phyloP scores from a whole-genome alignment of 441 rosid genomes.

The Viola pubescens region DNA sequence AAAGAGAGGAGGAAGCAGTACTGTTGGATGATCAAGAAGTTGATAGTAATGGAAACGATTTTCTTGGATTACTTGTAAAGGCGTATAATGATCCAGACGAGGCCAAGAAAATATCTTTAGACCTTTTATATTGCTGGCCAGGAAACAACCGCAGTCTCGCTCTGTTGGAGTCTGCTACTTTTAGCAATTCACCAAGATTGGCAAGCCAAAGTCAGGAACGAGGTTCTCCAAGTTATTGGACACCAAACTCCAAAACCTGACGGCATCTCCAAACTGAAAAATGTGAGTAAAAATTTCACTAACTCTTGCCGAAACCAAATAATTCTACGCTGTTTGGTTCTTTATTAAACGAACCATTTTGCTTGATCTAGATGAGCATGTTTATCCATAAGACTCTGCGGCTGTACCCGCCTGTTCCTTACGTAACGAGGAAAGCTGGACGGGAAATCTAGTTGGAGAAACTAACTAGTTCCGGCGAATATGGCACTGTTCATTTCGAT shows the following conservation, averaged over 20 bases:
- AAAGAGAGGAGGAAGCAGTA: slow-evolving; percentile 30
- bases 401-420: slow-evolving; percentile 26
- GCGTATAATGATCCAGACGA: slow-evolving; percentile 20
- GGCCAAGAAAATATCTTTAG: slow-evolving; percentile 21
- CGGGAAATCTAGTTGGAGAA: slow-evolving; percentile 21
- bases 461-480: slow-evolving; percentile 22
- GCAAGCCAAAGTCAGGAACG: slow-evolving; percentile 35
- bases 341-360: background rate
- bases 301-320: background rate
- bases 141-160: slow-evolving; percentile 25
- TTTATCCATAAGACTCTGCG: slow-evolving; percentile 20
- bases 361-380: slow-evolving; percentile 13
- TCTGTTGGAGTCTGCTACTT: slow-evolving; percentile 33
- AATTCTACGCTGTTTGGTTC: background rate
- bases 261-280: slow-evolving; percentile 24
- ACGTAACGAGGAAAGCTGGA: slow-evolving; percentile 13
- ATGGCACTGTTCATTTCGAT: slow-evolving; percentile 15
- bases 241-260: slow-evolving; percentile 22
- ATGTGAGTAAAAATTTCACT: slow-evolving; percentile 15
- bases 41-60: slow-evolving; percentile 25
- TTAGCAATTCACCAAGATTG: slow-evolving; percentile 30
- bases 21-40: slow-evolving; percentile 16
- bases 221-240: slow-evolving; percentile 25
- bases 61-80: slow-evolving; percentile 32
- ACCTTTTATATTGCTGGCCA: slow-evolving; percentile 42